Base-by-base conservation (phyloP, 306 rosid genomes). In the Casuarina equisetifolia region DNA sequence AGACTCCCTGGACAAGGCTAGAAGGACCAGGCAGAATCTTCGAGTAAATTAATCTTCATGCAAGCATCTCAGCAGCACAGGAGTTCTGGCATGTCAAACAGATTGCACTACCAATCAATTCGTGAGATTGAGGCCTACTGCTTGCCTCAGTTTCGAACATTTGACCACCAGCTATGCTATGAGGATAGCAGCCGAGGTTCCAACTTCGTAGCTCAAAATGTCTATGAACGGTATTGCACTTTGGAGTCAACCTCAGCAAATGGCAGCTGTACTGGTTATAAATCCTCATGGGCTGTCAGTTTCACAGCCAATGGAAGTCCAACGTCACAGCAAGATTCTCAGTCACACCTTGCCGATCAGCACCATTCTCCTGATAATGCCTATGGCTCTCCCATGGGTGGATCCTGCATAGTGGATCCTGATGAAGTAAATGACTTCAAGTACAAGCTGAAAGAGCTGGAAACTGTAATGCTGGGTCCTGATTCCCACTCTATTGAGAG, bases 381-480 rank as follows among this genome's bases (percentile, higher is more conserved):
- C 36, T 84, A 91, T 76, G 89, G 92, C 82, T 89, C 98, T 72
- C 76, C 97, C 0, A 79, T 84, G 44, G 89, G 97, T 36, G 92
- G 97, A 2, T 96, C 98, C 50, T 86, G 96, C 83, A 76, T 92
- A 68, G 91, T 25, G 32, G 32, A 25, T 25, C 32, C 98, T 0
- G 89, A 96, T 63, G 96, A 91, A 78, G 77, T 81, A 48, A 75
- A 85, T 57, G 89, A 83, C 84, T 87, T 91, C 82, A 86, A 79
- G 86, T 88, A 88, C 92, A 92, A 90, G 85, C 88, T 96, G 76
- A 86, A 82, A 86, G 97, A 89, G 76, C 76, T 96, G 78, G 99
- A 96, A 73, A 87, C 87, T n/a, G 97, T 78, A 50, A 92, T 96
- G 99, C 80, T 96, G 9, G 99, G 99, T 66, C 92, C 93, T 48